These are phyloP conservation scores for Trichophyton equinum DNA, from an alignment of 2,329 filamentous ascomycete genomes.

Conservation along the genomic window DNA sequence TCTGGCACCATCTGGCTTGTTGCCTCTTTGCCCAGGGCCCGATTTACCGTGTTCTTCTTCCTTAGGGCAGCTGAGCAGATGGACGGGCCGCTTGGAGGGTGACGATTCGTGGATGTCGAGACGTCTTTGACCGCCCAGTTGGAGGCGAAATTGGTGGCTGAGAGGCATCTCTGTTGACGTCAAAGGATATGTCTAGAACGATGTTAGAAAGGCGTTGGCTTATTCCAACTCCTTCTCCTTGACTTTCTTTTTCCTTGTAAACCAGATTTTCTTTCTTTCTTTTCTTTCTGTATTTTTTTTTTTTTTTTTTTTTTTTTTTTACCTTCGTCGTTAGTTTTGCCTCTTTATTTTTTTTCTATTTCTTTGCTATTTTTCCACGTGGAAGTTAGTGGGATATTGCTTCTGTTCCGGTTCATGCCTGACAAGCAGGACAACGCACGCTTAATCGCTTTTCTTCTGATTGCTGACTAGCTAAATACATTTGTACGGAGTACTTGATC, in stretches of 20 bases:
- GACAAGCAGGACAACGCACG: constrained; percentile 3
- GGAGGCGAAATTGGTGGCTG: neutral
- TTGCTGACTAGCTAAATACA: neutral
- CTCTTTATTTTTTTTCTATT: neutral
- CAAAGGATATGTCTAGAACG: neutral
- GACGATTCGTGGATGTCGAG: neutral
- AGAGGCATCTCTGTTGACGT: neutral
- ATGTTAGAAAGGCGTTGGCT: neutral
- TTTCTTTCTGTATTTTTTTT: neutral
- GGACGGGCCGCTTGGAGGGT: neutral
- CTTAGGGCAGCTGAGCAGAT: neutral
- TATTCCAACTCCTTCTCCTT: neutral
- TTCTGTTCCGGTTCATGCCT: neutral
- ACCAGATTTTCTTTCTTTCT: neutral
- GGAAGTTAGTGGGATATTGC: neutral
- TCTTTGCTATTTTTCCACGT: neutral
- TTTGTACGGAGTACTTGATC: neutral
- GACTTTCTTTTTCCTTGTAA: neutral
- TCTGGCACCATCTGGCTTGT: neutral
- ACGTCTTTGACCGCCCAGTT: neutral
- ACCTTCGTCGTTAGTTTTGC: neutral
- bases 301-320: neutral
- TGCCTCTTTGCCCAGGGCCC: neutral
- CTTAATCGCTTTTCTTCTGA: neutral
- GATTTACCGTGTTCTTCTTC: neutral